Conservation (phyloP, 2,329 filamentous ascomycete genomes). For the Xylariaceae sp. region DNA sequence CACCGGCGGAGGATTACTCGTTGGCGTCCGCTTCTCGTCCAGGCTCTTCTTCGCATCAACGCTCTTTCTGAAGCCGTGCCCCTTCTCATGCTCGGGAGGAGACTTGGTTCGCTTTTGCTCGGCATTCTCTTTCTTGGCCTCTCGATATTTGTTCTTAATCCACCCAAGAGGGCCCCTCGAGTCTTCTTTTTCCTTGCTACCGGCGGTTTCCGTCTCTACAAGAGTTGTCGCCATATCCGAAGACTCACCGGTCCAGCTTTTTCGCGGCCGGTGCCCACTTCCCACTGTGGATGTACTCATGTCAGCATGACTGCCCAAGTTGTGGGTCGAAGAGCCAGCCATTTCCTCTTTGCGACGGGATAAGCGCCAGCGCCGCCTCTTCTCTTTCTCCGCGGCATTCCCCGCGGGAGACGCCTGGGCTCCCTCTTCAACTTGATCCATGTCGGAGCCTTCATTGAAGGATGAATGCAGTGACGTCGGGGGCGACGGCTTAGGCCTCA, state of each 20-base stretch:
- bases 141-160: slow-evolving; percentile 54
- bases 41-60: slow-evolving; percentile 38
- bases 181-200: slow-evolving; percentile 39
- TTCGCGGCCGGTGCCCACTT: slow-evolving; percentile 44
- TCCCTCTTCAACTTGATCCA: slow-evolving; percentile 62
- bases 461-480: slow-evolving; percentile 70
- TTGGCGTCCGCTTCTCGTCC: slow-evolving; percentile 23
- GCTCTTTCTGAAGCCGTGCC: slow-evolving; percentile 35
- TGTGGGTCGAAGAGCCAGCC: slow-evolving; percentile 35
- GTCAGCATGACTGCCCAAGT: slow-evolving; percentile 54
- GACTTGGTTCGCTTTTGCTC: slow-evolving; percentile 51
- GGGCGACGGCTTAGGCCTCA: slow-evolving; percentile 65
- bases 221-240: slow-evolving; percentile 36
- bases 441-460: slow-evolving; percentile 74
- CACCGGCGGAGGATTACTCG: neutral
- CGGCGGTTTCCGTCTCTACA: slow-evolving; percentile 29
- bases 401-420: slow-evolving; percentile 22
- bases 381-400: slow-evolving; percentile 56
- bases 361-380: slow-evolving; percentile 65
- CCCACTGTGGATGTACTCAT: slow-evolving; percentile 62
- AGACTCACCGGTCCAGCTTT: slow-evolving; percentile 44
- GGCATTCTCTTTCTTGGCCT: slow-evolving; percentile 48
- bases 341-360: slow-evolving; percentile 58
- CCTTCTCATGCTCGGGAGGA: slow-evolving; percentile 35
- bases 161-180: slow-evolving; percentile 46